Conservation (phyloP, 805 yeast genomes). For the Clavispora carvajalis region DNA sequence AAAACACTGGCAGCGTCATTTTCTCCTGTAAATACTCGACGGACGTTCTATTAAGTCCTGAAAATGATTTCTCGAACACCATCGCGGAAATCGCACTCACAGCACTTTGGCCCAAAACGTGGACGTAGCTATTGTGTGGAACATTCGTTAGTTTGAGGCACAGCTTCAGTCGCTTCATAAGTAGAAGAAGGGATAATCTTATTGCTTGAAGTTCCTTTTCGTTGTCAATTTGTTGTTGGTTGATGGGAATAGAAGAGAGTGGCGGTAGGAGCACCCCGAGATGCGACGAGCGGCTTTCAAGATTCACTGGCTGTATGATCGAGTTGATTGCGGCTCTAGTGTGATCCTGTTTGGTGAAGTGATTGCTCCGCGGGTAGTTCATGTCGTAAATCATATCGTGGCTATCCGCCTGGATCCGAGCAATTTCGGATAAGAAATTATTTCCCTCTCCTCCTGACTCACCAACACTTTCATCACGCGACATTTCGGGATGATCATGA, state of each 20-base stretch:
- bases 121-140: slow-evolving; percentile 33
- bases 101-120: slow-evolving; percentile 53
- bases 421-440: slow-evolving; percentile 30
- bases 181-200: slow-evolving; percentile 9
- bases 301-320: slow-evolving; percentile 36
- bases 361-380: slow-evolving; percentile 27
- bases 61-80: slow-evolving; percentile 60
- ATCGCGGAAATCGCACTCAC: slow-evolving; percentile 52
- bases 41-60: slow-evolving; percentile 48
- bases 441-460: slow-evolving; percentile 1
- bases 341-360: slow-evolving; percentile 27
- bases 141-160: slow-evolving; percentile 45
- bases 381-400: slow-evolving; percentile 29
- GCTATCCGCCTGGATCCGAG: slow-evolving; percentile 28
- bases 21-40: slow-evolving; percentile 45
- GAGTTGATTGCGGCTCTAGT: slow-evolving; percentile 45
- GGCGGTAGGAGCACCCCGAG: slow-evolving; percentile 9
- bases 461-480: slow-evolving; percentile 1
- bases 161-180: slow-evolving; percentile 57
- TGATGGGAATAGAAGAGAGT: slow-evolving; percentile 2
- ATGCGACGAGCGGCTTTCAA: neutral
- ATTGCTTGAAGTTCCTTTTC: slow-evolving; percentile 7
- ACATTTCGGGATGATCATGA: neutral
- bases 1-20: slow-evolving; percentile 35
- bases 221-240: slow-evolving; percentile 6